These are phyloP conservation scores for Candida anutae DNA, from an alignment of 1,139 yeast species.

Conservation along the genomic window DNA sequence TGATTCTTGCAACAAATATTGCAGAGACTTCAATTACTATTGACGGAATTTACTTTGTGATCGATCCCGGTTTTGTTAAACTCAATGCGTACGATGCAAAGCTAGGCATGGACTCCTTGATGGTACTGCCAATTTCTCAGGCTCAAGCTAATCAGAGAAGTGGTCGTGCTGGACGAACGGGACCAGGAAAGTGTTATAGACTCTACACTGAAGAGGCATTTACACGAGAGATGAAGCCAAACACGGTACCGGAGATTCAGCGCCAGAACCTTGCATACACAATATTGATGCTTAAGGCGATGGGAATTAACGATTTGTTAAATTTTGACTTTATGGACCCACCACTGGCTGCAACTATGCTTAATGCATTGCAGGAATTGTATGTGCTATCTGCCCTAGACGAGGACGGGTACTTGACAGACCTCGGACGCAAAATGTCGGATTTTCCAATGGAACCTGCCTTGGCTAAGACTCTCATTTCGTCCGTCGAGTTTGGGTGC, in stretches of 20 bases:
- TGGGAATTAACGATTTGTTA: conserved; percentile 82
- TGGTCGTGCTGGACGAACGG: conserved; percentile 84
- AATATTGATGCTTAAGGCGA: conserved; percentile 82
- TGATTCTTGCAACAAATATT: conserved; percentile 70
- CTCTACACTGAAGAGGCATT: conserved; percentile 65
- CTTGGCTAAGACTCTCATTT: conserved; percentile 70
- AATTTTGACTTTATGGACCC: conserved; percentile 92
- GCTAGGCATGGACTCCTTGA: conserved; percentile 69
- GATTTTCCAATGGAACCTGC: conserved; percentile 96
- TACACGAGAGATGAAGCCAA: conserved; percentile 72
- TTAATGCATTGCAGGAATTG: conserved; percentile 76
- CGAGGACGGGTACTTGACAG: conserved; percentile 66
- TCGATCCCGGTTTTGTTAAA: conserved; percentile 78
- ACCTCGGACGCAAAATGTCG: conserved; percentile 76
- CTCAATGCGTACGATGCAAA: conserved; percentile 70
- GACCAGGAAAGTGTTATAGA: conserved; percentile 75
- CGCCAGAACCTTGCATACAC: conserved; percentile 84
- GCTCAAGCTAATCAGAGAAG: conserved; percentile 81
- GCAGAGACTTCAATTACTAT: conserved; percentile 63
- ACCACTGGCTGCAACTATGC: conserved; percentile 70
- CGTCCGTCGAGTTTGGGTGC: conserved; percentile 68
- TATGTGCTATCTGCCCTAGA: conserved; percentile 79
- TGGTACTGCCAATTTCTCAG: conserved; percentile 68
- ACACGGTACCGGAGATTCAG: conserved; percentile 87
- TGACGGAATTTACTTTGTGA: conserved; percentile 69